These are phyloP conservation scores for Nicotiana tomentosiformis DNA, from an alignment of 257 asterid genomes.

Conservation along the genomic window DNA sequence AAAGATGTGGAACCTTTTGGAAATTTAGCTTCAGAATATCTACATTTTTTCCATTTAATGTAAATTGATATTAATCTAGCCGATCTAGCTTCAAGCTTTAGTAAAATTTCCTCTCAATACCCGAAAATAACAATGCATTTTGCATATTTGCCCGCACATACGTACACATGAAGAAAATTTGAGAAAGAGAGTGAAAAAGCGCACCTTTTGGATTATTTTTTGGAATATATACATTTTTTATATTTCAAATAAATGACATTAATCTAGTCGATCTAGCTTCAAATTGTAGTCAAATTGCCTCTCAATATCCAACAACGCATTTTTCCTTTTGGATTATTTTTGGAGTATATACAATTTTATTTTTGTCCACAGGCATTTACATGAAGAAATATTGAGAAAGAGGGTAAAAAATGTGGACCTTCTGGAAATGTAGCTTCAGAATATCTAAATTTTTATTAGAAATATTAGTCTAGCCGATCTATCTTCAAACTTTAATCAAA, in stretches of 20 bases:
- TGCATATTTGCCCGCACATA: too few relatives aligned
- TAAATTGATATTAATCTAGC: neutral
- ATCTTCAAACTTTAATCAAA: too few relatives aligned
- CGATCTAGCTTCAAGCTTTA: neutral
- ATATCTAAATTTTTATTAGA: too few relatives aligned
- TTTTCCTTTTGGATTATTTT: too few relatives aligned
- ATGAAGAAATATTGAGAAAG: neutral
- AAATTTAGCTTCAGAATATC: neutral
- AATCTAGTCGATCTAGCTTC: neutral
- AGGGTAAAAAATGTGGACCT: conserved; percentile 10
- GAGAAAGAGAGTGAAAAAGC: too few relatives aligned
- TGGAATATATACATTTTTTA: neutral
- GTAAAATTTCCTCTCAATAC: too few relatives aligned
- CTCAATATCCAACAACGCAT: neutral
- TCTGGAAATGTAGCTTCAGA: conserved; percentile 51
- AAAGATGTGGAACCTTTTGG: too few relatives aligned
- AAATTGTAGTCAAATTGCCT: neutral
- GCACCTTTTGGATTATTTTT: neutral
- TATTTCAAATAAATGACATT: neutral
- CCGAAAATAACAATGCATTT: too few relatives aligned
- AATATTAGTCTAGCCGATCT: too few relatives aligned
- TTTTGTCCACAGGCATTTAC: too few relatives aligned
- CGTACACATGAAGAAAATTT: too few relatives aligned
- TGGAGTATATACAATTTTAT: too few relatives aligned
- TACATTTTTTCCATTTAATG: neutral